phyloP scores from a whole-genome alignment of 129 eudicot genomes.

The Escallonia herrerae region DNA sequence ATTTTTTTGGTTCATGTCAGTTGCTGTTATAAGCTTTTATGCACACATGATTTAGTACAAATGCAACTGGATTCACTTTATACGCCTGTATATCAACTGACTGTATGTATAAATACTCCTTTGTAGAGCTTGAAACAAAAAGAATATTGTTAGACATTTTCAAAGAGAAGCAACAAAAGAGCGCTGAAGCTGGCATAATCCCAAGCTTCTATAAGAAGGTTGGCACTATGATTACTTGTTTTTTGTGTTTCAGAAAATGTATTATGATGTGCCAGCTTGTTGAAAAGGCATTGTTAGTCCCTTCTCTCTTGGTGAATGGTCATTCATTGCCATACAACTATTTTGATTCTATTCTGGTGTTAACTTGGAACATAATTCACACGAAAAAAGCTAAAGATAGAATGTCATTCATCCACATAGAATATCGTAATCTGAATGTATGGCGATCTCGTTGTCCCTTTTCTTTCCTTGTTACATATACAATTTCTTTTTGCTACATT shows the following conservation, averaged over 20 bases:
- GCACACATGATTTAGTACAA: too few relatives aligned
- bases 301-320: too few relatives aligned
- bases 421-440: neutral
- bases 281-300: too few relatives aligned
- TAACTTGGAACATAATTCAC: neutral
- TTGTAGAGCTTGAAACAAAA: conserved; percentile 94
- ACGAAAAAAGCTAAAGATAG: too few relatives aligned
- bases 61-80: too few relatives aligned
- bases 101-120: conserved; percentile 7
- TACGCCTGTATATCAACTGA: conserved; percentile 1
- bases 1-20: too few relatives aligned
- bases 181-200: conserved; percentile 83
- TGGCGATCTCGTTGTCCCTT: neutral
- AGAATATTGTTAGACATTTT: conserved; percentile 87
- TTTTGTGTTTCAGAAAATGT: neutral
- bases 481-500: neutral
- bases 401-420: neutral
- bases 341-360: neutral
- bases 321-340: neutral
- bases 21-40: too few relatives aligned
- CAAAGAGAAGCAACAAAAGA: conserved; percentile 89
- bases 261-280: too few relatives aligned
- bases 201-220: conserved; percentile 97
- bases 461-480: neutral
- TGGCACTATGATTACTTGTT: conserved; percentile 4